Evolutionary conservation across 1,139 yeast genomes (phyloP).

Genomic region (Yamadazyma trypodendri): DNA sequence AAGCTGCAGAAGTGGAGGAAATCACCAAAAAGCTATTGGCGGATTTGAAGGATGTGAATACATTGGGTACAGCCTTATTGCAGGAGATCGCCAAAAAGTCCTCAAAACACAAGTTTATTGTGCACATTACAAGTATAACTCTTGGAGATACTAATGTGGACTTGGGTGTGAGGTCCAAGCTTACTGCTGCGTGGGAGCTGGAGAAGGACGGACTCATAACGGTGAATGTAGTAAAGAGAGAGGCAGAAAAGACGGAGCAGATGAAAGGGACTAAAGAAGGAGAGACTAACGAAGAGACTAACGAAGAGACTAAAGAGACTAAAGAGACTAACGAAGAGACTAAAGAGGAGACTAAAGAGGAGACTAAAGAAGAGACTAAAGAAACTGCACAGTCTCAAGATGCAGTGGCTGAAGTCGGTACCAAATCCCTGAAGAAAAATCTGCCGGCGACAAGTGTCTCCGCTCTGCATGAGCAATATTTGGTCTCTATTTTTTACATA

Average conservation of each 20-base stretch:
- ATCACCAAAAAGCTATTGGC: slow-evolving; percentile 7
- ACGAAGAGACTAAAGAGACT: background rate
- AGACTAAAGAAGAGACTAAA: slow-evolving; percentile 1
- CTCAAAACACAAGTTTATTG: slow-evolving; percentile 39
- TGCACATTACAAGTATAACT: slow-evolving; percentile 25
- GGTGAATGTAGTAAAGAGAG: slow-evolving; percentile 3
- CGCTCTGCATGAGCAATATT: slow-evolving; percentile 8
- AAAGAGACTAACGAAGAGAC: background rate
- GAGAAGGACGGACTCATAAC: slow-evolving; percentile 32
- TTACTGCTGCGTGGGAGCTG: slow-evolving; percentile 42
- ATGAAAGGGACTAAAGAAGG: background rate
- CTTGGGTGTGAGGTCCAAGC: slow-evolving; percentile 22
- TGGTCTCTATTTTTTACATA: slow-evolving; percentile 35
- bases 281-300: no score
- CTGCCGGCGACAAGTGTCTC: no score
- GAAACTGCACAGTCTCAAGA: no score
- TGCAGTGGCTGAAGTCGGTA: no score
- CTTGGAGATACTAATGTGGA: slow-evolving; percentile 18
- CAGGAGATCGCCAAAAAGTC: slow-evolving; percentile 26
- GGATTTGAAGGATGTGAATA: slow-evolving; percentile 1
- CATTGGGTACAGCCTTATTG: slow-evolving; percentile 17
- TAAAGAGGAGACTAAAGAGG: background rate
- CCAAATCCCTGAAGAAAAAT: no score
- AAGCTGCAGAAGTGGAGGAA: slow-evolving; percentile 8
- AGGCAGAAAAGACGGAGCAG: no score